Percentiles rank a stretch among this genome's conserved stretches.
Conservation (phyloP, 306 rosid species). For the Medicago ruthenica region DNA sequence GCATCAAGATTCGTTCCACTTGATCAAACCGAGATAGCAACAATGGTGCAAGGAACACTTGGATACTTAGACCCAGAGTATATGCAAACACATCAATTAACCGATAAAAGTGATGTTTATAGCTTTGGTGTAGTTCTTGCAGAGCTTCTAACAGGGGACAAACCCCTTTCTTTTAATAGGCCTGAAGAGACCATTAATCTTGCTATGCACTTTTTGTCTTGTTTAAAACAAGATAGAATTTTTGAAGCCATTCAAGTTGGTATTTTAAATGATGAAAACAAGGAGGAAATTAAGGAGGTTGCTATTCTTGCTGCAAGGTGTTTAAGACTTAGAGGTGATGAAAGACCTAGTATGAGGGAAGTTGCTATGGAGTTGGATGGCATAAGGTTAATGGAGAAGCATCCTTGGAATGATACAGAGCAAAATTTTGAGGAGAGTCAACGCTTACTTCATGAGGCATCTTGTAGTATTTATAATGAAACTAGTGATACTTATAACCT, state of each 20-base stretch:
- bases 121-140: not conserved
- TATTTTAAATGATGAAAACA: not conserved
- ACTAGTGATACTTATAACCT: not conserved
- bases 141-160: not conserved
- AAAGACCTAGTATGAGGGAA: not conserved
- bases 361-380: not conserved
- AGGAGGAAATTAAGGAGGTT: not conserved
- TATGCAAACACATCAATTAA: not conserved
- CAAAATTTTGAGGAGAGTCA: not conserved
- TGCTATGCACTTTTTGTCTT: not conserved
- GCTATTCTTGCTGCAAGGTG: not conserved
- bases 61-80: too few relatives aligned
- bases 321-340: not conserved
- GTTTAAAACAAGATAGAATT: not conserved
- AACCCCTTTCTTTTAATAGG: not conserved
- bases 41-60: too few relatives aligned
- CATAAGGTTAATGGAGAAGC: not conserved
- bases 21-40: too few relatives aligned
- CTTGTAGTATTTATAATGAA: not conserved
- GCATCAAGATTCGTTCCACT: too few relatives aligned
- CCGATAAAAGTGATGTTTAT: not conserved
- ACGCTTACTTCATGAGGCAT: not conserved
- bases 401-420: not conserved
- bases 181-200: not conserved
- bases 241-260: not conserved